A percentile compares a stretch with the other conserved stretches of the same genome.
Evolutionary conservation across 2,329 filamentous ascomycete genomes (phyloP).

Genomic region (Capronia americana): DNA sequence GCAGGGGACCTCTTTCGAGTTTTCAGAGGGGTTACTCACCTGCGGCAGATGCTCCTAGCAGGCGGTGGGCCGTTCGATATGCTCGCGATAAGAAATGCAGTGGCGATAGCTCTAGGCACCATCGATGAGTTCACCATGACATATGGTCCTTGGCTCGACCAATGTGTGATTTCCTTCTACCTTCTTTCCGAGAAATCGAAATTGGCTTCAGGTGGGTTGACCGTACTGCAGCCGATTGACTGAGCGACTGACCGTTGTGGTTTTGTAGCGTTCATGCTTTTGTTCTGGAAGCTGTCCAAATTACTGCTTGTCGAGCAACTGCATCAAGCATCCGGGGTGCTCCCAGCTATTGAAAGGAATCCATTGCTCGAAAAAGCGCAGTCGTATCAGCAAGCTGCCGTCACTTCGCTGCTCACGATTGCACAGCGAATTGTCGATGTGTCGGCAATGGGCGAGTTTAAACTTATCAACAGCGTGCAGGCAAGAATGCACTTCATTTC

Average conservation of each 20-base stretch:
- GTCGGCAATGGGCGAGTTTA: constrained; percentile 24
- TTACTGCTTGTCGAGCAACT: constrained; percentile 27
- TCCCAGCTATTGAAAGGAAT: constrained; percentile 6
- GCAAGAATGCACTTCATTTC: constrained; percentile 29
- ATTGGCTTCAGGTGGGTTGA: constrained; percentile 23
- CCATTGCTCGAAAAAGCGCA: constrained; percentile 18
- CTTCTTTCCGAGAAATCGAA: constrained; percentile 29
- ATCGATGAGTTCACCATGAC: constrained; percentile 20
- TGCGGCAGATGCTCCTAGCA: constrained; percentile 14
- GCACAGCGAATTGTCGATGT: constrained; percentile 29
- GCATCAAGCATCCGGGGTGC: constrained; percentile 16
- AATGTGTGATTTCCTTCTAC: constrained; percentile 30
- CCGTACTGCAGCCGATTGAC: background rate
- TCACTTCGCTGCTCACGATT: constrained; percentile 23
- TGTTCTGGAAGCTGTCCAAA: constrained; percentile 24
- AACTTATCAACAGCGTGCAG: constrained; percentile 30
- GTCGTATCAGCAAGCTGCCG: constrained; percentile 17
- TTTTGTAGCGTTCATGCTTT: constrained; percentile 22
- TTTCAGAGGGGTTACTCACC: constrained; percentile 19
- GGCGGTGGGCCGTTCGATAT: background rate
- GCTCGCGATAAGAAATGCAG: background rate
- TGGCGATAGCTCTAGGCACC: constrained; percentile 1
- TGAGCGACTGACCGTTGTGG: constrained; percentile 1
- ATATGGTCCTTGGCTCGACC: constrained; percentile 28
- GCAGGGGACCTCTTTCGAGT: constrained; percentile 30